Conservation (phyloP, 2,329 filamentous ascomycete species). For the Aspergillus fischeri region DNA sequence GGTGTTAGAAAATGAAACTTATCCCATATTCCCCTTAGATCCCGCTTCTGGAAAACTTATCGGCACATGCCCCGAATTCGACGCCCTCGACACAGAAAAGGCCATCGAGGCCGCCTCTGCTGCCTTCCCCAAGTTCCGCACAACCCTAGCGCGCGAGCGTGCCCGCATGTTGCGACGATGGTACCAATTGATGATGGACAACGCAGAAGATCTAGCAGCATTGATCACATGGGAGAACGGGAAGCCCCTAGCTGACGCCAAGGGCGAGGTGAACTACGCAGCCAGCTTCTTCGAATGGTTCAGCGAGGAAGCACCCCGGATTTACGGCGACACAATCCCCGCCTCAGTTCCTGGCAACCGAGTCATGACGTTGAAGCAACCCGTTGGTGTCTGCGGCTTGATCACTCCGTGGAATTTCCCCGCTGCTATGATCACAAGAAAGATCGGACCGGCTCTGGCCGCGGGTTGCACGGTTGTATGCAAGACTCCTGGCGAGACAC, state of each 20-base stretch:
- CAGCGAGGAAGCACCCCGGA: slow-evolving; percentile 56
- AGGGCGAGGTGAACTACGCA: slow-evolving; percentile 56
- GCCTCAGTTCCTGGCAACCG: slow-evolving; percentile 57
- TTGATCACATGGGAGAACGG: slow-evolving; percentile 68
- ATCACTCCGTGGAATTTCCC: slow-evolving; percentile 67
- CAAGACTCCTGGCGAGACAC: slow-evolving; percentile 89
- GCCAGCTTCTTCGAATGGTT: slow-evolving; percentile 62
- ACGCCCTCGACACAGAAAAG: slow-evolving; percentile 67
- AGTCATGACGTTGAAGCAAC: slow-evolving; percentile 61
- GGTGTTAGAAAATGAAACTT: not conserved
- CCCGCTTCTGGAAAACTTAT: slow-evolving; percentile 78
- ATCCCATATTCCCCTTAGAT: slow-evolving; percentile 49
- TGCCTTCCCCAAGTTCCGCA: slow-evolving; percentile 61
- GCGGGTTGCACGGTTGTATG: slow-evolving; percentile 93
- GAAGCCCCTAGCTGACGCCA: slow-evolving; percentile 59
- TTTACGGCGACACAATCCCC: slow-evolving; percentile 59
- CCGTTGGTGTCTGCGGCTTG: slow-evolving; percentile 63
- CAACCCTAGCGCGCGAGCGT: slow-evolving; percentile 58
- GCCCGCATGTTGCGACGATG: slow-evolving; percentile 61
- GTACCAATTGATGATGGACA: slow-evolving; percentile 64
- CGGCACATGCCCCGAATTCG: slow-evolving; percentile 77
- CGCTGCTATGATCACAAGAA: slow-evolving; percentile 51
- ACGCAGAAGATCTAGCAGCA: slow-evolving; percentile 61
- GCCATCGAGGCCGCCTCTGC: slow-evolving; percentile 80
- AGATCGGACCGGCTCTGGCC: slow-evolving; percentile 62